Evolutionary conservation across 805 yeast species (phyloP).

Genomic region (Grigorovia jiainica): DNA sequence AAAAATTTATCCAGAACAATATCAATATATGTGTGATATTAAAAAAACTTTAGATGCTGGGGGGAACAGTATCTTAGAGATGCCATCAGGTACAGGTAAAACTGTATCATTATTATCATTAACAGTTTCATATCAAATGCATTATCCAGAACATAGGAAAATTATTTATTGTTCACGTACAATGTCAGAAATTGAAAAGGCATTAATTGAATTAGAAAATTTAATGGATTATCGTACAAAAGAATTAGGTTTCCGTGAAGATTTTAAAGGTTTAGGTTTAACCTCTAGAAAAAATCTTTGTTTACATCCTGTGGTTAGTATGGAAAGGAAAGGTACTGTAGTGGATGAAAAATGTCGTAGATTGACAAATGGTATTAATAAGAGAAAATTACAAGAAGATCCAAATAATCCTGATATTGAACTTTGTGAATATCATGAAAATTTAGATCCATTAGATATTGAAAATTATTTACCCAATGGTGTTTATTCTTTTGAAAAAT

Average conservation of each 20-base stretch:
- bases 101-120: conserved; percentile 85
- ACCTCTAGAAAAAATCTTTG: conserved; percentile 93
- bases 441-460: conserved; percentile 76
- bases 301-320: conserved; percentile 75
- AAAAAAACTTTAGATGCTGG: conserved; percentile 91
- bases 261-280: conserved; percentile 87
- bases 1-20: conserved; percentile 94
- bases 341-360: conserved; percentile 96
- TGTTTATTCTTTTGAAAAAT: conserved; percentile 84
- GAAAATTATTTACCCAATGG: conserved; percentile 86
- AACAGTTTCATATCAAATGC: conserved; percentile 92
- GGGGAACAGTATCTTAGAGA: conserved; percentile 91
- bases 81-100: conserved; percentile 99
- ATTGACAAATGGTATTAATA: conserved; percentile 84
- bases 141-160: conserved; percentile 83
- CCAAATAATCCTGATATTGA: conserved; percentile 42
- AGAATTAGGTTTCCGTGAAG: conserved; percentile 80
- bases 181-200: conserved; percentile 98
- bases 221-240: conserved; percentile 79
- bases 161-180: conserved; percentile 98
- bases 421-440: conserved; percentile 86
- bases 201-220: conserved; percentile 78
- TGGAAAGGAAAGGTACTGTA: conserved; percentile 81
- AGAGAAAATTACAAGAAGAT: conserved; percentile 51
- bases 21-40: conserved; percentile 94